phyloP scores from a whole-genome alignment of 2,329 filamentous ascomycete species.

The Hypoxylon sp. region DNA sequence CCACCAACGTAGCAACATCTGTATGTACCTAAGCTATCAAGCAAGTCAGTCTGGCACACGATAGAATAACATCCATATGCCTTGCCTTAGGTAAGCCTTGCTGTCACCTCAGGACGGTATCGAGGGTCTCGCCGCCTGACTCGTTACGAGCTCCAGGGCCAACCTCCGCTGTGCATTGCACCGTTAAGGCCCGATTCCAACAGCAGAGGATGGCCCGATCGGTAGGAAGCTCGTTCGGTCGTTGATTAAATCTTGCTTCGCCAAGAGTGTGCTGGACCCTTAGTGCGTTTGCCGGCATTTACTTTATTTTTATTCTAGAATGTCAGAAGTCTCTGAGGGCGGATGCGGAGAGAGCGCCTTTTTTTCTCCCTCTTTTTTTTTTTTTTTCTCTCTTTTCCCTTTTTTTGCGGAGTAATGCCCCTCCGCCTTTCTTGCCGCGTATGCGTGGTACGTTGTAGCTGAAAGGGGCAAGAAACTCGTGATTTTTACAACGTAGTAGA shows the following conservation, averaged over 20 bases:
- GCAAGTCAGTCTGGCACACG: no score
- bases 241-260: slow-evolving; percentile 33
- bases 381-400: no score
- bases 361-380: no score
- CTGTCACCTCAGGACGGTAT: slow-evolving; percentile 9
- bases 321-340: slow-evolving; percentile 13
- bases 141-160: slow-evolving; percentile 16
- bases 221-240: slow-evolving; percentile 32
- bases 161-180: neutral
- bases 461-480: neutral
- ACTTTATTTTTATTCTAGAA: slow-evolving; percentile 31
- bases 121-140: slow-evolving; percentile 17
- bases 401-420: slow-evolving; percentile 25
- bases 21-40: slow-evolving; percentile 1
- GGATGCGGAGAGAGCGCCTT: slow-evolving; percentile 27
- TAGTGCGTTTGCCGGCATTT: slow-evolving; percentile 34
- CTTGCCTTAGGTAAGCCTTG: slow-evolving; percentile 12
- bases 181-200: slow-evolving; percentile 33
- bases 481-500: slow-evolving; percentile 1
- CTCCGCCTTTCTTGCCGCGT: slow-evolving; percentile 4
- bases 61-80: no score
- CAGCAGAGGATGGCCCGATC: slow-evolving; percentile 36
- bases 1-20: neutral
- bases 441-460: neutral
- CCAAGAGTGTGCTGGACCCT: slow-evolving; percentile 37